Conservation (phyloP, 441 rosid genomes). For the Arabidopsis hybrid region DNA sequence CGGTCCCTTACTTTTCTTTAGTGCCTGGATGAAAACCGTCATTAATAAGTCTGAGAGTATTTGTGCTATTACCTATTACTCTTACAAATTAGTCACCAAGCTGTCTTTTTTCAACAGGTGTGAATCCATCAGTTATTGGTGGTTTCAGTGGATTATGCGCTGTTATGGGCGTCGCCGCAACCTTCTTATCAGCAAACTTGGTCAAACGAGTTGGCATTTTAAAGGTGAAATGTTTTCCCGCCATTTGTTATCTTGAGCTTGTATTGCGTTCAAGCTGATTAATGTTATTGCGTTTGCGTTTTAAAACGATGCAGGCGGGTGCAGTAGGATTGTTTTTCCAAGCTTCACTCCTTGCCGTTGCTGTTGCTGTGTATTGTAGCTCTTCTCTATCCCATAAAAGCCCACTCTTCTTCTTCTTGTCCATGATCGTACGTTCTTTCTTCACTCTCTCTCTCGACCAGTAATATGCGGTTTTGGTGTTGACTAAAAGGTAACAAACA, state of each 20-base stretch:
- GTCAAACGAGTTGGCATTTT: constrained; percentile 79
- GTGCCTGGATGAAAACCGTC: neutral
- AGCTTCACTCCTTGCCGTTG: constrained; percentile 79
- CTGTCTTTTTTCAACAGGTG: constrained; percentile 54
- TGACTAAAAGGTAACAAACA: constrained; percentile 10
- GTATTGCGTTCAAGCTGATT: constrained; percentile 17
- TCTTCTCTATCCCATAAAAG: constrained; percentile 71
- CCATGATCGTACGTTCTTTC: constrained; percentile 69
- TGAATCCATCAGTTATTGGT: constrained; percentile 86
- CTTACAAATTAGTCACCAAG: neutral
- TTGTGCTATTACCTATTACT: neutral
- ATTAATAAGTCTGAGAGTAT: neutral
- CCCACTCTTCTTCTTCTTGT: constrained; percentile 77
- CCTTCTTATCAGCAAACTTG: constrained; percentile 80
- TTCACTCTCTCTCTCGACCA: neutral
- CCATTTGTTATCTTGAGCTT: constrained; percentile 15
- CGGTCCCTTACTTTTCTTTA: neutral
- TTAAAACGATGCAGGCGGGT: constrained; percentile 59
- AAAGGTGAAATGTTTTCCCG: constrained; percentile 53
- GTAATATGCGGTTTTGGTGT: neutral
- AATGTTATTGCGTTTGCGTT: constrained; percentile 6
- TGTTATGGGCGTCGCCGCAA: constrained; percentile 88
- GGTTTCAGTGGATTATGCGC: constrained; percentile 94
- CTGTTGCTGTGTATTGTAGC: constrained; percentile 79
- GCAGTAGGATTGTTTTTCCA: constrained; percentile 86